These are phyloP conservation scores for Colletotrichum filicis DNA, from an alignment of 2,329 filamentous ascomycete genomes.

Conservation along the genomic window DNA sequence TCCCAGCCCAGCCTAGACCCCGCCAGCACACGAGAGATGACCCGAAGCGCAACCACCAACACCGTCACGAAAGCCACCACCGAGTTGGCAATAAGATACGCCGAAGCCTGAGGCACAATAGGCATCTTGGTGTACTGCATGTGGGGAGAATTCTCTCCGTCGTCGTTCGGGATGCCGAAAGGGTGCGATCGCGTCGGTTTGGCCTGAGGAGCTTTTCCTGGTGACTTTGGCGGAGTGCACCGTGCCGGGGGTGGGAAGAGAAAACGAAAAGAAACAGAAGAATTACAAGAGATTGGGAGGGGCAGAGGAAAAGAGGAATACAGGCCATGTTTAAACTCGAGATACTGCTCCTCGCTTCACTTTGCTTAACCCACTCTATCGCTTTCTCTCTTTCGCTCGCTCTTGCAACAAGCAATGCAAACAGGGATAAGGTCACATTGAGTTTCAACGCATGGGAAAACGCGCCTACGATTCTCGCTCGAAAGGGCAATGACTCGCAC, in stretches of 20 bases:
- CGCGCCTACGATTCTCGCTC: constrained; percentile 4
- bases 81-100: constrained; percentile 42
- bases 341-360: constrained; percentile 1
- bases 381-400: neutral
- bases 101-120: constrained; percentile 33
- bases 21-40: constrained; percentile 41
- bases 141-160: neutral
- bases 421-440: constrained; percentile 3
- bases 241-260: neutral
- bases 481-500: constrained; percentile 18
- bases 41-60: constrained; percentile 39
- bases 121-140: constrained; percentile 8
- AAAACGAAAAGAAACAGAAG: neutral
- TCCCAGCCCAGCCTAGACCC: constrained; percentile 47
- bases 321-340: constrained; percentile 5
- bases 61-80: constrained; percentile 37
- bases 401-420: neutral
- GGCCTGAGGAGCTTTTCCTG: neutral
- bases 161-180: neutral
- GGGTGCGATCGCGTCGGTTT: neutral
- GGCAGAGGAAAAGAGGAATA: neutral
- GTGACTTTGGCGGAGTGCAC: neutral
- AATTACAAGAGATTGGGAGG: neutral
- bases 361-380: neutral
- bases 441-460: constrained; percentile 2